Evolutionary conservation across 345 rosid genomes (phyloP).

Genomic region (Salix purpurea): DNA sequence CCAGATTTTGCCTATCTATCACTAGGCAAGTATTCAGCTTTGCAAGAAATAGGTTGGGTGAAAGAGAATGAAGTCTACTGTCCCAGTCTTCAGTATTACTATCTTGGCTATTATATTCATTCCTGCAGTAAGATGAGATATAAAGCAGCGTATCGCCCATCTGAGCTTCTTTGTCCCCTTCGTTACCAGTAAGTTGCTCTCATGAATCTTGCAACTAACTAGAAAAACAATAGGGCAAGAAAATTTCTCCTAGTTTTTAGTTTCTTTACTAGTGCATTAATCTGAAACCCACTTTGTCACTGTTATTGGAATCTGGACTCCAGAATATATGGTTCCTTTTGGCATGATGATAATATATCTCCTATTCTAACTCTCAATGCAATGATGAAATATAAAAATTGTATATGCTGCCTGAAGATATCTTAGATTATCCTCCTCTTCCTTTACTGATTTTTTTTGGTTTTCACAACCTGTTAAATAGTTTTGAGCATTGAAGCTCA

Average conservation of each 20-base stretch:
- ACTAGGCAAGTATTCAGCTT: constrained; percentile 81
- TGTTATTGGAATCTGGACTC: background rate
- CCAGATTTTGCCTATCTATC: constrained; percentile 89
- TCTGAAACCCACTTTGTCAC: background rate
- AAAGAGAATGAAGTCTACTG: constrained; percentile 59
- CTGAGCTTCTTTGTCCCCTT: constrained; percentile 95
- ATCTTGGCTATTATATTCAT: constrained; percentile 96
- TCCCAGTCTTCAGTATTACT: constrained; percentile 77
- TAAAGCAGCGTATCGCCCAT: constrained; percentile 88
- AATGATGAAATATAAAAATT: background rate
- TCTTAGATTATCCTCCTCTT: background rate
- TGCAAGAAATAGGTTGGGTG: constrained; percentile 84
- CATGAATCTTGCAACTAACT: constrained; percentile 10
- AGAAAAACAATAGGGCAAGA: background rate
- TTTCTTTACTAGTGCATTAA: background rate
- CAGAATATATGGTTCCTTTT: background rate
- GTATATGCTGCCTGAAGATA: background rate
- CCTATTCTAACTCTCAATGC: background rate
- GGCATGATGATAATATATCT: background rate
- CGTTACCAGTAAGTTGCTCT: constrained; percentile 66
- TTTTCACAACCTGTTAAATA: background rate
- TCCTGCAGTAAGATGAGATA: constrained; percentile 98
- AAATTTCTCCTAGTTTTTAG: background rate
- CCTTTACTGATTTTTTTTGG: background rate
- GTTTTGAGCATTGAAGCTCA: background rate